Evolutionary conservation across 129 eudicot species (phyloP).

Genomic region (Kitagawia praeruptora): DNA sequence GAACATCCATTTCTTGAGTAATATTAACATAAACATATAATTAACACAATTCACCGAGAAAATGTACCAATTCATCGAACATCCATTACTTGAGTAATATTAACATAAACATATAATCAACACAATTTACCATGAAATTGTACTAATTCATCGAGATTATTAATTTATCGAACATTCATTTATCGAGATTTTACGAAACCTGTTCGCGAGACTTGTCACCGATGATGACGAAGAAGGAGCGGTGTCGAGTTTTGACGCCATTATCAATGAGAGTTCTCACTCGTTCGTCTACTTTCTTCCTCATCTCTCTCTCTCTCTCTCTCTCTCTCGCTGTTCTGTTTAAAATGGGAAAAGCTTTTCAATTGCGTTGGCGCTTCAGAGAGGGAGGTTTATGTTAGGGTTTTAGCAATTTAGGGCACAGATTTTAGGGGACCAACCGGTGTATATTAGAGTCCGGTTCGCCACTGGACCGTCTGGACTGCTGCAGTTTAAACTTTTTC

Average conservation of each 20-base stretch:
- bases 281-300: constrained; percentile 84
- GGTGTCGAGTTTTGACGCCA: constrained; percentile 78
- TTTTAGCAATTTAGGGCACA: neutral
- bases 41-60: neutral
- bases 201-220: constrained; percentile 94
- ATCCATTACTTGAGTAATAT: neutral
- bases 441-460: no score
- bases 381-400: neutral
- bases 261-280: constrained; percentile 83
- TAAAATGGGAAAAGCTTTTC: neutral
- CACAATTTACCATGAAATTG: neutral
- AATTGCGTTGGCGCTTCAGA: neutral
- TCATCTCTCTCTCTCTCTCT: constrained; percentile 31
- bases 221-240: constrained; percentile 73
- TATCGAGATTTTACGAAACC: constrained; percentile 21
- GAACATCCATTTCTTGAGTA: neutral
- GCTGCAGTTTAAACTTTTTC: no score
- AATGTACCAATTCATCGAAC: neutral
- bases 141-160: no score
- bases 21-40: neutral
- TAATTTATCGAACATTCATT: neutral
- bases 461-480: no score
- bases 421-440: no score
- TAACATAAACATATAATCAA: neutral
- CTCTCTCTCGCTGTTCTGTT: no score